A percentile compares a stretch with the other conserved stretches of the same genome.
Evolutionary conservation across 768 basidiomycete genomes (phyloP).

Genomic region (Pleurotus sapidus): DNA sequence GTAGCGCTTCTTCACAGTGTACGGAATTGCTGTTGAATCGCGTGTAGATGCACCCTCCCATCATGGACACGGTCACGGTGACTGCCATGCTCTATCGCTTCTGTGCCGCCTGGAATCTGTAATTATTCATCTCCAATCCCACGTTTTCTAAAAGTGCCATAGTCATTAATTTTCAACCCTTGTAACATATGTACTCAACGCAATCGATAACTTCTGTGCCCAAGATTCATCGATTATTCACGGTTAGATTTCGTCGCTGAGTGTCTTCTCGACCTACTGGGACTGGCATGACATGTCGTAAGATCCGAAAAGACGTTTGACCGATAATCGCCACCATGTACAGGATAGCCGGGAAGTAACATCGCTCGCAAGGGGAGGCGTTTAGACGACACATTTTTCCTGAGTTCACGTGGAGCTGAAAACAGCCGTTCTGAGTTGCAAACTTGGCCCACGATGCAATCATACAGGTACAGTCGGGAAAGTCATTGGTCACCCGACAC

Average conservation of each 20-base stretch:
- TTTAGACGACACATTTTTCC: slow-evolving; percentile 5
- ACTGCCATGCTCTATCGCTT: slow-evolving; percentile 86
- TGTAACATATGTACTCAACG: slow-evolving; percentile 8
- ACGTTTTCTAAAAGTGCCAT: neutral
- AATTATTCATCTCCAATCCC: slow-evolving; percentile 12
- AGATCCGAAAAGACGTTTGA: slow-evolving; percentile 6
- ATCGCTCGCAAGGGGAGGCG: neutral
- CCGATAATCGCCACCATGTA: neutral
- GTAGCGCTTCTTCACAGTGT: slow-evolving; percentile 20
- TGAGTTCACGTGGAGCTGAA: slow-evolving; percentile 36
- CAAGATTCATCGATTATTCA: neutral
- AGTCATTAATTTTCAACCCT: neutral
- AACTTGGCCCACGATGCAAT: slow-evolving; percentile 40
- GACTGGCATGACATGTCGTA: neutral
- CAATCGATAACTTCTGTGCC: neutral
- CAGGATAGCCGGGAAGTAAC: slow-evolving; percentile 5
- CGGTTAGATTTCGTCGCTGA: neutral
- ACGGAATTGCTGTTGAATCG: slow-evolving; percentile 9
- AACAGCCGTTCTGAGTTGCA: slow-evolving; percentile 20
- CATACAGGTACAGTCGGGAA: slow-evolving; percentile 27
- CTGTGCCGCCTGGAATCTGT: slow-evolving; percentile 54
- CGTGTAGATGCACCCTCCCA: slow-evolving; percentile 76
- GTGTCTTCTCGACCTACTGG: neutral
- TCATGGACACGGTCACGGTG: slow-evolving; percentile 87
- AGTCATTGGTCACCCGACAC: slow-evolving; percentile 36